Conservation (phyloP, 73 alveolate species). For the Paramecium bursaria region DNA sequence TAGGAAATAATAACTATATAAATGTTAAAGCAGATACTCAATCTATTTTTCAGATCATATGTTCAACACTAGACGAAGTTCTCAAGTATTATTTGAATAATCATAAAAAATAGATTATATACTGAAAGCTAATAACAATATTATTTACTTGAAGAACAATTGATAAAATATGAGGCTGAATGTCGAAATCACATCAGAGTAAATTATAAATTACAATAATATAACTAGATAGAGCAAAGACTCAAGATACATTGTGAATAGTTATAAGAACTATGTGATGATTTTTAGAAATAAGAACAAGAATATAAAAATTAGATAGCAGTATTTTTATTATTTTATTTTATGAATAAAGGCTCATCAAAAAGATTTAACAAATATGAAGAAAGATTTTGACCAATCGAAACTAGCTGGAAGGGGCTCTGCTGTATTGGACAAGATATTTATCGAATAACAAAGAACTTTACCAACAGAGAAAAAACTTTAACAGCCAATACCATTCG, state of each 20-base stretch:
- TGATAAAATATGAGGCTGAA: conserved; percentile 15
- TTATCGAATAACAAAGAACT: background rate
- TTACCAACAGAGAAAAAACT: background rate
- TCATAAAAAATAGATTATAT: too few relatives aligned
- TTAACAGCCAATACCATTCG: background rate
- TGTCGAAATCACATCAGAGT: conserved; percentile 19
- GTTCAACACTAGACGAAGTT: too few relatives aligned
- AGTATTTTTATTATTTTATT: background rate
- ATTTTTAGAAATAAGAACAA: background rate
- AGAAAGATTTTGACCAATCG: conserved; percentile 16
- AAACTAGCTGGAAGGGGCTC: background rate
- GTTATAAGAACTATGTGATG: conserved; percentile 18
- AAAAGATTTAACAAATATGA: background rate
- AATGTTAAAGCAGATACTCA: too few relatives aligned
- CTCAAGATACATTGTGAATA: conserved; percentile 34
- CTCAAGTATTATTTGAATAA: too few relatives aligned
- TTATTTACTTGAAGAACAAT: conserved; percentile 8
- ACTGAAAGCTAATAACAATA: too few relatives aligned
- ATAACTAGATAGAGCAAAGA: conserved; percentile 29
- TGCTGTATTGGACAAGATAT: background rate
- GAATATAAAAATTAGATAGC: background rate
- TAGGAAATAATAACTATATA: too few relatives aligned
- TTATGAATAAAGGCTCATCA: background rate
- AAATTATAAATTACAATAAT: background rate
- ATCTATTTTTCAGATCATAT: too few relatives aligned